phyloP scores from a whole-genome alignment of 2,329 filamentous ascomycete species.

The Clarireedia homoeocarpa region DNA sequence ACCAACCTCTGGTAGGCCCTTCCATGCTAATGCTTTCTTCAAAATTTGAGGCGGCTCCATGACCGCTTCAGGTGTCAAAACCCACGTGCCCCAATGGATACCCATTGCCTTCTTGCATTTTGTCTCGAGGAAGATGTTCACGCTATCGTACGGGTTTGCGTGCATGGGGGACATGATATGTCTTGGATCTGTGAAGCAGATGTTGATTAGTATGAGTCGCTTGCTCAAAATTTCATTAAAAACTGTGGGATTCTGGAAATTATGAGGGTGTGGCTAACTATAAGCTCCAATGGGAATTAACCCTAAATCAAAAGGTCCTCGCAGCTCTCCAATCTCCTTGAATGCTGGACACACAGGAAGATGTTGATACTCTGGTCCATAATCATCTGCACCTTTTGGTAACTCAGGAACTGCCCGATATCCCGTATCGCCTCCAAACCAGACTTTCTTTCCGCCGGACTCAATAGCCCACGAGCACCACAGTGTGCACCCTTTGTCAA shows the following conservation, averaged over 20 bases:
- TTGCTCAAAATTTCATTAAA: neutral
- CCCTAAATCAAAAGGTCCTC: constrained; percentile 85
- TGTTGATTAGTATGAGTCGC: neutral
- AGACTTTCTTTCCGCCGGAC: constrained; percentile 70
- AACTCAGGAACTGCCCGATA: constrained; percentile 70
- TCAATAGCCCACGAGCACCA: constrained; percentile 83
- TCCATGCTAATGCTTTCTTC: constrained; percentile 60
- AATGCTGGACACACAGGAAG: constrained; percentile 77
- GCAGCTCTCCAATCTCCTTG: constrained; percentile 67
- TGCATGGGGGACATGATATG: constrained; percentile 73
- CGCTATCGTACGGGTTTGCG: constrained; percentile 76
- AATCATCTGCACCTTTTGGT: constrained; percentile 59
- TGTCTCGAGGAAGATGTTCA: constrained; percentile 84
- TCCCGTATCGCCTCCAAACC: constrained; percentile 85
- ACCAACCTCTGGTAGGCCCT: constrained; percentile 60
- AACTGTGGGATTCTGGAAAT: neutral
- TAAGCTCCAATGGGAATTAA: constrained; percentile 93
- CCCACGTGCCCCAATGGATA: constrained; percentile 77
- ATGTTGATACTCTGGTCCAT: constrained; percentile 55
- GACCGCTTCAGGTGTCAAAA: constrained; percentile 67
- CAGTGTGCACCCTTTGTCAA: constrained; percentile 65
- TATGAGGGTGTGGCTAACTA: constrained; percentile 7
- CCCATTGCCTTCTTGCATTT: constrained; percentile 69
- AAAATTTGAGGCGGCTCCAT: constrained; percentile 71
- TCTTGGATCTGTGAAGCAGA: constrained; percentile 42